Conservation (phyloP, 305 asterid genomes). For the Rubia peregrina region DNA sequence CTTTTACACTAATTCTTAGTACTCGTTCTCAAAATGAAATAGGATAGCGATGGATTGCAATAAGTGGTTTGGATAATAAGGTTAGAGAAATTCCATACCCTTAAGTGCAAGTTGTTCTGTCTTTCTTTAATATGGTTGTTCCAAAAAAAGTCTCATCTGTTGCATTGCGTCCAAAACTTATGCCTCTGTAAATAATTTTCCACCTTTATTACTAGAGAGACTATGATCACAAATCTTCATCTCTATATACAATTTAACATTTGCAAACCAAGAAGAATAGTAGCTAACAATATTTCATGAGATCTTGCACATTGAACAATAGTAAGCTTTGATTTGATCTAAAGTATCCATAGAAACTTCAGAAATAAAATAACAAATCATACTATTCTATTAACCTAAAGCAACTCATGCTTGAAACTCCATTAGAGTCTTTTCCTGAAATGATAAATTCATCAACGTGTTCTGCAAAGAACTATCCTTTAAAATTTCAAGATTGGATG, state of each 20-base stretch:
- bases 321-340: not conserved
- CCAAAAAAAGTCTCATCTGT: conserved; percentile 43
- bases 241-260: conserved; percentile 78
- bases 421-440: conserved; percentile 88
- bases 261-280: conserved; percentile 87
- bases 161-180: conserved; percentile 65
- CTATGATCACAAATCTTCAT: conserved; percentile 89
- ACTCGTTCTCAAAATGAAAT: not conserved
- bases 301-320: conserved; percentile 39
- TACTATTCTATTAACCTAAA: conserved; percentile 42
- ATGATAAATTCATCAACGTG: conserved; percentile 15
- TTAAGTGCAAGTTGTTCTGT: not conserved
- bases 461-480: conserved; percentile 11
- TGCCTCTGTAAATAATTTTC: conserved; percentile 46
- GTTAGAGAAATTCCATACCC: not conserved
- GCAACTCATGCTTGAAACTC: conserved; percentile 97
- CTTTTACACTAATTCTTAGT: too few relatives aligned
- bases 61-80: not conserved
- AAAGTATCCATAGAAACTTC: conserved; percentile 6
- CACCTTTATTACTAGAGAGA: conserved; percentile 40
- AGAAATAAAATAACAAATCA: conserved; percentile 2
- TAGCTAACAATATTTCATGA: conserved; percentile 73
- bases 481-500: conserved; percentile 6
- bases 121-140: not conserved
- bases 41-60: not conserved